Conservation (phyloP, 1,139 yeast genomes). For the Nakaseomyces glabratus region DNA sequence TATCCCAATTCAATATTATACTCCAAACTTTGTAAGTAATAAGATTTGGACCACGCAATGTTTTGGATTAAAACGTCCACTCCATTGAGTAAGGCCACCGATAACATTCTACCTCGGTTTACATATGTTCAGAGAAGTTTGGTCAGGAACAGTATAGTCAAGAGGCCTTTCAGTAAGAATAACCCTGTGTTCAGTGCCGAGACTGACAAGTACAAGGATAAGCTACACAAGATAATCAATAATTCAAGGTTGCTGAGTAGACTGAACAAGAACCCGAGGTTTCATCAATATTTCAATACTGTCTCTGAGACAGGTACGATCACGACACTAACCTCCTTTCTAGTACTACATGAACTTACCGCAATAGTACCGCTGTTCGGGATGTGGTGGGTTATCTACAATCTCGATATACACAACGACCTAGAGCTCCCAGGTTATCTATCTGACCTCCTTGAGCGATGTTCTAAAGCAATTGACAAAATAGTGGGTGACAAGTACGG, state of each 20-base stretch:
- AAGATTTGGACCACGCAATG: no score
- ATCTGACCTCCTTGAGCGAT: conserved; percentile 17
- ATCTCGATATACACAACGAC: conserved; percentile 39
- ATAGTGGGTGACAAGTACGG: conserved; percentile 23
- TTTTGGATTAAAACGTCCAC: no score
- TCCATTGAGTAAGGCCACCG: no score
- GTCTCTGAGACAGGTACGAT: conserved; percentile 44
- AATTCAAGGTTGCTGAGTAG: conserved; percentile 22
- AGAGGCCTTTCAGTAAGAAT: not conserved
- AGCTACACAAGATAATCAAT: conserved; percentile 18
- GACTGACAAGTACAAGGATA: conserved; percentile 12
- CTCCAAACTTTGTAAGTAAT: no score
- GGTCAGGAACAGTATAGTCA: no score
- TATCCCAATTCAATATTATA: no score
- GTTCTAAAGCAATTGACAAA: conserved; percentile 26
- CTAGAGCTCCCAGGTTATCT: conserved; percentile 19
- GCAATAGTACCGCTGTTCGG: conserved; percentile 74
- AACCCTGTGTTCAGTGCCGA: not conserved
- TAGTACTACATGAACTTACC: conserved; percentile 75
- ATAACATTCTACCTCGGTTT: no score
- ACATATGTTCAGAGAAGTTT: no score
- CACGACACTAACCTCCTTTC: conserved; percentile 62
- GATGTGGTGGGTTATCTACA: conserved; percentile 66
- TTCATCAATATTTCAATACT: conserved; percentile 20
- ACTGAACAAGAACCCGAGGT: conserved; percentile 20